These are phyloP conservation scores for Pichia sp. DNA, from an alignment of 1,139 yeast species.

Conservation along the genomic window DNA sequence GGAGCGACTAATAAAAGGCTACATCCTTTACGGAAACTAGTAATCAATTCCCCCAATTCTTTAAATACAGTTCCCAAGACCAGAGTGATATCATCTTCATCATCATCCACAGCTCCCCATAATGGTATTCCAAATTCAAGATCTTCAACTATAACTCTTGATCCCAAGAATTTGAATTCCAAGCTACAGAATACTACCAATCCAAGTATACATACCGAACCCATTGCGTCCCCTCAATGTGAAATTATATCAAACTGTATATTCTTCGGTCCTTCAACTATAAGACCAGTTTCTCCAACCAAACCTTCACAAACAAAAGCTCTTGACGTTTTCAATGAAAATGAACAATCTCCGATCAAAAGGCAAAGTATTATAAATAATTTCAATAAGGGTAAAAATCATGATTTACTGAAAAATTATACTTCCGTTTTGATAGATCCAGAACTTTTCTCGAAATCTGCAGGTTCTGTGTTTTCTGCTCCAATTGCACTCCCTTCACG, in stretches of 20 bases:
- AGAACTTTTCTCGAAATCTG: conserved; percentile 6
- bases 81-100: not conserved
- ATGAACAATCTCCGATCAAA: not conserved
- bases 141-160: not conserved
- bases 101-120: not conserved
- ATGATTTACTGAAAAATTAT: not conserved
- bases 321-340: conserved; percentile 1
- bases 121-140: not conserved
- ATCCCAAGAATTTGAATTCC: too few species aligned
- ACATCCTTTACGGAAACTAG: conserved; percentile 8
- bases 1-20: not conserved
- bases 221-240: too few species aligned
- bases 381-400: too few species aligned
- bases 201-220: too few species aligned
- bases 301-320: conserved; percentile 2
- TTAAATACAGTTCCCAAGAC: not conserved
- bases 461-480: conserved; percentile 6
- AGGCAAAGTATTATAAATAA: not conserved
- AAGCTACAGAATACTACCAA: too few species aligned
- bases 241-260: conserved; percentile 3
- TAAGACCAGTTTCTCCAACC: conserved; percentile 1
- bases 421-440: conserved; percentile 8
- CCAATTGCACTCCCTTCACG: conserved; percentile 5
- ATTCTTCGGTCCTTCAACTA: conserved; percentile 3
- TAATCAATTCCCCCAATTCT: conserved; percentile 6